Evolutionary conservation across 108 stramenopile species (phyloP).

Genomic region (Phaeodactylum tricornutum): DNA sequence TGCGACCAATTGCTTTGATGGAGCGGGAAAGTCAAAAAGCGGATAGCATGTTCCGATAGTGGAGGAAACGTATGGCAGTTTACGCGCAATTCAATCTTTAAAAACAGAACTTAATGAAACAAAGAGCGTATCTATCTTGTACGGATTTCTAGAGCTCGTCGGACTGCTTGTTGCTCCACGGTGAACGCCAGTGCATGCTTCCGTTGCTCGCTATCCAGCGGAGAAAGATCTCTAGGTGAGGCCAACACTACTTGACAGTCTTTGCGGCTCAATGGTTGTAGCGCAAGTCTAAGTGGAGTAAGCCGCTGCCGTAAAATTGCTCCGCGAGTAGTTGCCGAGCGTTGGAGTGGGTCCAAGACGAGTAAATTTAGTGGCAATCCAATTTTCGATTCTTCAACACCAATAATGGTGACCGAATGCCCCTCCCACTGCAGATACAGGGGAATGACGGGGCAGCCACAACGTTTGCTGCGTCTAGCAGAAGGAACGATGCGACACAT

Average conservation of each 20-base stretch:
- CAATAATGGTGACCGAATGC: constrained; percentile 75
- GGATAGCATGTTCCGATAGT: constrained; percentile 81
- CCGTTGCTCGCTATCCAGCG: no score
- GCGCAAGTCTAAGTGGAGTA: no score
- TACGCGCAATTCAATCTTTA: constrained; percentile 1
- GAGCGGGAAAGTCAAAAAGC: constrained; percentile 79
- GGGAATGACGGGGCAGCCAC: constrained; percentile 22
- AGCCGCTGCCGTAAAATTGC: no score
- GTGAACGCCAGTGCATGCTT: no score
- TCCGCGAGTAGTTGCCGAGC: no score
- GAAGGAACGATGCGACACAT: background rate
- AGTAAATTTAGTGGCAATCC: constrained; percentile 23
- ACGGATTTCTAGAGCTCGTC: no score
- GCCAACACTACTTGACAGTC: no score
- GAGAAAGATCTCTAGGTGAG: no score
- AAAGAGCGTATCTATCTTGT: no score
- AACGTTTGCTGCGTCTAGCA: background rate
- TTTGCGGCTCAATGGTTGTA: no score
- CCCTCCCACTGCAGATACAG: constrained; percentile 83
- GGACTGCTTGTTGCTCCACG: no score
- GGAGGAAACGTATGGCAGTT: constrained; percentile 61
- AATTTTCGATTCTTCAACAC: constrained; percentile 17
- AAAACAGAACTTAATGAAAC: no score
- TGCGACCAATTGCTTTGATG: constrained; percentile 84
- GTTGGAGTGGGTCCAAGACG: constrained; percentile 58